These are phyloP conservation scores for Lecanicillium sp. DNA, from an alignment of 2,329 filamentous ascomycete genomes.

Conservation along the genomic window DNA sequence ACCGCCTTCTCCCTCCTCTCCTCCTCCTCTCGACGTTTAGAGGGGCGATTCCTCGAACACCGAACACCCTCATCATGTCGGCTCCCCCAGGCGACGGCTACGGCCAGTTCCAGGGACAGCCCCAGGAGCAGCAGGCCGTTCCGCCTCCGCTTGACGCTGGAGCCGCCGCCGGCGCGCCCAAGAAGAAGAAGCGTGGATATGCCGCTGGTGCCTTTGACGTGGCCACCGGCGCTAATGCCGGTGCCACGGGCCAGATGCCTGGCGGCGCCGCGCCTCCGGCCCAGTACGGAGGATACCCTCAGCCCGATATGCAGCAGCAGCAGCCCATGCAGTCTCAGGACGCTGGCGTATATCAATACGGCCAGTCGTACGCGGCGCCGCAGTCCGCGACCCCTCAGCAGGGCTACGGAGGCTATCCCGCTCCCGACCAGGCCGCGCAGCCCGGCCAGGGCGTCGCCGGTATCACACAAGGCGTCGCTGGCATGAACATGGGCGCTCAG, in stretches of 20 bases:
- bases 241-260: conserved; percentile 40
- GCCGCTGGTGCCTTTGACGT: conserved; percentile 94
- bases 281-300: conserved; percentile 56
- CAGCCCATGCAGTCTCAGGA: conserved; percentile 30
- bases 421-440: conserved; percentile 50
- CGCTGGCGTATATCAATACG: conserved; percentile 34
- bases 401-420: conserved; percentile 57
- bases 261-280: conserved; percentile 36
- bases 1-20: conserved; percentile 20
- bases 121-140: conserved; percentile 36
- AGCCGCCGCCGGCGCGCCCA: conserved; percentile 40
- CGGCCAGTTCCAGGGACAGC: conserved; percentile 41
- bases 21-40: conserved; percentile 20
- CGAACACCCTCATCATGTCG: conserved; percentile 41
- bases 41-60: neutral
- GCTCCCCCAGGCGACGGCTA: conserved; percentile 51
- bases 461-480: conserved; percentile 78
- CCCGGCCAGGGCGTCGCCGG: conserved; percentile 49
- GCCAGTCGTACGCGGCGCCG: conserved; percentile 38
- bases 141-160: conserved; percentile 20
- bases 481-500: conserved; percentile 66
- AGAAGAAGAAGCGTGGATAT: conserved; percentile 92
- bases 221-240: conserved; percentile 76
- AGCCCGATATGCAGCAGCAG: conserved; percentile 40
- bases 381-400: conserved; percentile 34